Conservation (phyloP, 331 rosid genomes). For the Acacia pycnantha region DNA sequence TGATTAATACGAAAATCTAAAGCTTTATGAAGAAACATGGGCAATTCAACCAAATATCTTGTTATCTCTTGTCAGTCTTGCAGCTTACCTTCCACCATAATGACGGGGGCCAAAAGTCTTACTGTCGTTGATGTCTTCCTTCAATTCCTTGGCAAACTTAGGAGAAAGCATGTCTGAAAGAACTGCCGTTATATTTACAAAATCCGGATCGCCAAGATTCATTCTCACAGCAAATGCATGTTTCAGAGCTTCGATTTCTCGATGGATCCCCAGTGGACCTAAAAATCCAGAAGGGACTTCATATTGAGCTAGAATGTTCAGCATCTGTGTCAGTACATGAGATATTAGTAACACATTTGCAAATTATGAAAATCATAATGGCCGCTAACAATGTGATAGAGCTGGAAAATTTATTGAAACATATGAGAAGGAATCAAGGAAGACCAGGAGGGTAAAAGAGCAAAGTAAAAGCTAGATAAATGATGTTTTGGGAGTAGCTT, state of each 20-base stretch:
- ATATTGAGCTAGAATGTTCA: conserved; percentile 71
- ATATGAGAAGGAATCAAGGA: too few species aligned
- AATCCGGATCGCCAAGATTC: conserved; percentile 89
- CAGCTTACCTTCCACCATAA: conserved; percentile 73
- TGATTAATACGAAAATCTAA: neutral
- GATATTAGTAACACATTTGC: conserved; percentile 5
- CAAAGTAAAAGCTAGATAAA: too few species aligned
- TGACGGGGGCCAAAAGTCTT: conserved; percentile 59
- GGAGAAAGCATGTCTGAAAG: conserved; percentile 77
- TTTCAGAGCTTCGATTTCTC: conserved; percentile 80
- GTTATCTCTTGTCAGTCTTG: neutral
- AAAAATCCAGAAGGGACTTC: conserved; percentile 57
- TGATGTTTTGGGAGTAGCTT: too few species aligned
- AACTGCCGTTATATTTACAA: conserved; percentile 54
- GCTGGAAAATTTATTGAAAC: too few species aligned
- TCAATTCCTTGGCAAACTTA: conserved; percentile 56
- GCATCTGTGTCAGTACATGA: conserved; percentile 47
- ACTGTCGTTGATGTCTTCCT: conserved; percentile 60
- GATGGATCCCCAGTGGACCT: conserved; percentile 73
- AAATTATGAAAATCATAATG: too few species aligned
- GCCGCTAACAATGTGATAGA: too few species aligned
- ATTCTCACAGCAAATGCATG: conserved; percentile 69
- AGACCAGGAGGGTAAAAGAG: too few species aligned
- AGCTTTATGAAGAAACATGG: neutral
- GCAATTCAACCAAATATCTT: neutral